Evolutionary conservation across 208 protist genomes (phyloP), one percentile per base, ranked within the genome.

Genomic region (Novymonas esmeraldas): DNA sequence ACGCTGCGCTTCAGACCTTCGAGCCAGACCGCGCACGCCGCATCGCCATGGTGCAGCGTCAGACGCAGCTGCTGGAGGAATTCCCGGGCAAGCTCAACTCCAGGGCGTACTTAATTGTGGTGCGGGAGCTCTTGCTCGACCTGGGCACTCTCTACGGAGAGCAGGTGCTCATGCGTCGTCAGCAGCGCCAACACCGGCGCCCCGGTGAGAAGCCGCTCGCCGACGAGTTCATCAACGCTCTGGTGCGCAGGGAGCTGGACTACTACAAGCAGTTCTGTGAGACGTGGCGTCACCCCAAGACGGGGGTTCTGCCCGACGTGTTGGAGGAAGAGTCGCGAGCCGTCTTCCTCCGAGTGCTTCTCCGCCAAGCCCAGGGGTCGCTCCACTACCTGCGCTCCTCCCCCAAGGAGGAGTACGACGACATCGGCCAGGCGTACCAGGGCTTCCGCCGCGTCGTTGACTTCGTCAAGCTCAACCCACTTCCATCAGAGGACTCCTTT

Each of bases 101-200:
- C 77, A 93, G 96, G 42, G 84, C 89, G 1, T 97, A 97, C 70
- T 81, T 87, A 1, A 85, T 81, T 18, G 73, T 93, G 28, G 61
- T 93, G 55, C 80, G 91, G 3, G 88, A 96, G 69, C 70, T 97
- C 24, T 65, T 93, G 5, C 93, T 89, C 75, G 94, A 97, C 54
- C 69, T 96, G 7, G 93, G 91, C 16, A 59, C 51, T 16, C 81
- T 96, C 39, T 77, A 88, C 57, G 80, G 91, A 50, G 87, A 93
- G 33, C 73, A 93, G 38, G 29, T 90, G 28, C 76, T 82, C 16
- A 70, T 97, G 45, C 82, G 88, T 18, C 67, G 78, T 22, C 72
- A 79, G 73, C 92, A 97, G 70, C 81, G 80, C 39, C 70, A 73
- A 45, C 49, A 79, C 6, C 70, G 71, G 11, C 9, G 7, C 4